Evolutionary conservation across 1,284 basidiomycete genomes (phyloP).

Genomic region (Naganishia liquefaciens): DNA sequence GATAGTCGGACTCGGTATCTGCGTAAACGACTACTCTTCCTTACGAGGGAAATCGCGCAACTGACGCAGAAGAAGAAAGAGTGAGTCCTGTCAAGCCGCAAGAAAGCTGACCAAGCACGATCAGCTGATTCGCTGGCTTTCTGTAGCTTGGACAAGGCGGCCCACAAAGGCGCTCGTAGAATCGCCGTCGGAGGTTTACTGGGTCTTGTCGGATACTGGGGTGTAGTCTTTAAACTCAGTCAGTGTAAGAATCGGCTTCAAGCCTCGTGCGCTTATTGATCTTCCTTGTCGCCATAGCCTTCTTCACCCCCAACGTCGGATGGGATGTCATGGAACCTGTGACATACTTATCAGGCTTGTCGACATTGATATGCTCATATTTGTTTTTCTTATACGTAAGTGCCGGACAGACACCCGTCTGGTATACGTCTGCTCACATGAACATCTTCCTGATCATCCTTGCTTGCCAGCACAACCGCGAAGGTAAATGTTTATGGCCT

Average conservation of each 20-base stretch:
- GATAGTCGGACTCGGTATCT: constrained; percentile 65
- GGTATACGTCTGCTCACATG: background rate
- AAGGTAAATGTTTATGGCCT: constrained; percentile 49
- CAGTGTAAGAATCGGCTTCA: constrained; percentile 30
- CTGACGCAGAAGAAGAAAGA: constrained; percentile 55
- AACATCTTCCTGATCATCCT: background rate
- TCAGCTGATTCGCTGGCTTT: background rate
- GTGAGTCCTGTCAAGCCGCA: constrained; percentile 35
- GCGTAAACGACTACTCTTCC: constrained; percentile 57
- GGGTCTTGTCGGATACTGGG: constrained; percentile 66
- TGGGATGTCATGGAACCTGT: constrained; percentile 73
- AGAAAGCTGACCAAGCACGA: background rate
- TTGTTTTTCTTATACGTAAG: constrained; percentile 49
- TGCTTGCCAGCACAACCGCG: constrained; percentile 19
- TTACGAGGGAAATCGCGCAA: constrained; percentile 60
- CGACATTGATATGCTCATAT: constrained; percentile 64
- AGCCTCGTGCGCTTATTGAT: constrained; percentile 1
- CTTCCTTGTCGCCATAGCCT: constrained; percentile 34
- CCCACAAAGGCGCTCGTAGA: constrained; percentile 61
- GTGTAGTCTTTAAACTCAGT: constrained; percentile 62
- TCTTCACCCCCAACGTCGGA: constrained; percentile 42
- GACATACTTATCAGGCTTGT: constrained; percentile 64
- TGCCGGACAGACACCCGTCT: background rate
- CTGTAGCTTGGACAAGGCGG: constrained; percentile 60
- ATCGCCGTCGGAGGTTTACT: constrained; percentile 64